Base-by-base conservation (phyloP, 2,329 filamentous ascomycete species). In the Pyricularia sp. region DNA sequence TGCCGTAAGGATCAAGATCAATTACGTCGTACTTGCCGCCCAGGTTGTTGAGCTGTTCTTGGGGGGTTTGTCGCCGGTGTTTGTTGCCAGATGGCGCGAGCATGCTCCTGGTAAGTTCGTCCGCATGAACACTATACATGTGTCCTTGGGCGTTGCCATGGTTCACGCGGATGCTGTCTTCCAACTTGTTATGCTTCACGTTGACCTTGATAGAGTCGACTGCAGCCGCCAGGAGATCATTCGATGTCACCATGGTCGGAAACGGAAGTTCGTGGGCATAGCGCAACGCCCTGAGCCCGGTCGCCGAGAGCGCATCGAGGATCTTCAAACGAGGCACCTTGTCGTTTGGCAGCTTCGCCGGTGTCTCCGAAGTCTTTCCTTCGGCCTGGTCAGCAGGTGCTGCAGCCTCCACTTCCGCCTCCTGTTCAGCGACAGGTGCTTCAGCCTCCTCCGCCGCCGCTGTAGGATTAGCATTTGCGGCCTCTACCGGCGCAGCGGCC, bases 1-100 rank as follows among this genome's bases (percentile, higher is more conserved):
- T 96, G 57, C 94, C 94, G 71, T 99, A 99, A 0, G 94, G 94
- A 73, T 99, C 94, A 33, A 99, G 83, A 73, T 99, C 94, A 68
- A 99, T 94, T 26, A 97, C 93, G 74, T 97, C 91, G 74, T 96
- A 99, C 72, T 86, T 82, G 68, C 78, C 77, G 35, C 75, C 73
- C 63, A 74, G 77, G 60, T 73, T 71, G 1, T 76, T 73, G 63
- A 75, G 75, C 66, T 72, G 70, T 65, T 77, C 72, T 66, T 79
- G 75, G 5, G 55, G 55, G 4, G 26, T 59, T 19, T 19, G 55
- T 19, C 55, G 26, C 60, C 60, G 30, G 44, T 64, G 62, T 26
- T 31, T 35, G 30, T n/a, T 44, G 22, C 6, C 24, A 19, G 30
- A 30, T 6, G 44, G 44, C 49, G 62, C 10, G 8, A 24, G 40